These are phyloP conservation scores for Curvularia sp. DNA, from an alignment of 2,329 filamentous ascomycete species.

Conservation along the genomic window DNA sequence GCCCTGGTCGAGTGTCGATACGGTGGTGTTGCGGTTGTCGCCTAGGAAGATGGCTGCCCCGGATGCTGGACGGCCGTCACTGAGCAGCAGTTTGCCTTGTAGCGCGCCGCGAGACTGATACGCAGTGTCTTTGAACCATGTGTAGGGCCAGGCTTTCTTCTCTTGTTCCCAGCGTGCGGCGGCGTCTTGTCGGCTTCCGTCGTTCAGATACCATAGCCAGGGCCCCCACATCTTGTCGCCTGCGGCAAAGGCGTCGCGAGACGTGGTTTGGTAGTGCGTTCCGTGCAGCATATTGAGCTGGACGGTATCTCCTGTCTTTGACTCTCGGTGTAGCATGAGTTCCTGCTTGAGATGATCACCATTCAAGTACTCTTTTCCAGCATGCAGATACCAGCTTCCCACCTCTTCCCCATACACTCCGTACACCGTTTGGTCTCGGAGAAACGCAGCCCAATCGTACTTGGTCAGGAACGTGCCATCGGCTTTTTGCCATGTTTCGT, in stretches of 20 bases:
- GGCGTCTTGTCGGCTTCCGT: conserved; percentile 57
- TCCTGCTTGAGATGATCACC: conserved; percentile 63
- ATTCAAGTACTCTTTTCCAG: conserved; percentile 62
- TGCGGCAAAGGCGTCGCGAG: conserved; percentile 45
- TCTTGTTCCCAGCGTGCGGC: conserved; percentile 52
- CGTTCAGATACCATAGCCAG: conserved; percentile 56
- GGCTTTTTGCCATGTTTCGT: conserved; percentile 61
- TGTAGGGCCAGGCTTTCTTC: conserved; percentile 57
- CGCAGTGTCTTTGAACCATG: conserved; percentile 56
- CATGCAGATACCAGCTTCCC: conserved; percentile 61
- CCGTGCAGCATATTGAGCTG: conserved; percentile 64
- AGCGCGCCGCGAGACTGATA: conserved; percentile 61
- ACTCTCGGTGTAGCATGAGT: conserved; percentile 61
- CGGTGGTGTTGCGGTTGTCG: conserved; percentile 55
- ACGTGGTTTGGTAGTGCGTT: conserved; percentile 50
- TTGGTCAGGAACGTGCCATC: conserved; percentile 62
- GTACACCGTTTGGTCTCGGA: conserved; percentile 55
- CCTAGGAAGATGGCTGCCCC: conserved; percentile 61
- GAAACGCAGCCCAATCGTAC: conserved; percentile 57
- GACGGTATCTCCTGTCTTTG: conserved; percentile 59
- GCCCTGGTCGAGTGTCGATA: conserved; percentile 59
- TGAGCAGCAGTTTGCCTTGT: conserved; percentile 55
- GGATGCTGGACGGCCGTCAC: conserved; percentile 58
- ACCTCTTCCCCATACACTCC: conserved; percentile 60
- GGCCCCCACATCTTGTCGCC: conserved; percentile 48